A percentile compares a stretch with the other conserved stretches of the same genome.
These are phyloP conservation scores for Rhodotorula babjevae DNA, from an alignment of 768 basidiomycete genomes.

Conservation along the genomic window DNA sequence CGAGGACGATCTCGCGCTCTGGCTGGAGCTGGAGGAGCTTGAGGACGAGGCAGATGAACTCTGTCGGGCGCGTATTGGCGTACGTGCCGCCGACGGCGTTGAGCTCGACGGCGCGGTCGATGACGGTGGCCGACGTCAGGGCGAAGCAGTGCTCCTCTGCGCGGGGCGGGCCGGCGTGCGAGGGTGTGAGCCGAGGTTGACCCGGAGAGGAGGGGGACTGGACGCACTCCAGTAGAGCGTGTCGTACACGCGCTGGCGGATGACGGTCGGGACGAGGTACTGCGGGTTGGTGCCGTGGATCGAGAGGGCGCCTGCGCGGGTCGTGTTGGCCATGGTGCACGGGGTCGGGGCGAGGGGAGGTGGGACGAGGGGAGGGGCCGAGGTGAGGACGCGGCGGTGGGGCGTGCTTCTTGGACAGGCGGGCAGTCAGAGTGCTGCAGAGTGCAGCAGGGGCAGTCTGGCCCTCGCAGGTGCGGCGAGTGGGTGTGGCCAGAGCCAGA, in stretches of 20 bases:
- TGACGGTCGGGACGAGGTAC: constrained; percentile 84
- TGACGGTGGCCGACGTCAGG: constrained; percentile 85
- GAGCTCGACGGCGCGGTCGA: constrained; percentile 83
- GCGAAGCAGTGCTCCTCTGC: constrained; percentile 91
- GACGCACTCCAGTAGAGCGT: constrained; percentile 73
- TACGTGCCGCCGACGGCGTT: constrained; percentile 86
- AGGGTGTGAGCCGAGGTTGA: no score
- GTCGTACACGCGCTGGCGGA: constrained; percentile 93
- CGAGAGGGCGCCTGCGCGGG: constrained; percentile 76
- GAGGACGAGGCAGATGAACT: constrained; percentile 84
- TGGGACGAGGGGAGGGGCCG: background rate
- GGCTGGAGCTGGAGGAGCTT: constrained; percentile 96
- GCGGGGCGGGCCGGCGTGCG: background rate
- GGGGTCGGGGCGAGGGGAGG: background rate
- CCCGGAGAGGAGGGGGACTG: background rate
- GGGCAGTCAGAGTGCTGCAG: no score
- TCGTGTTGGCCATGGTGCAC: constrained; percentile 76
- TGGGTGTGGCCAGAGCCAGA: no score
- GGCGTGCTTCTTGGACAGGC: no score
- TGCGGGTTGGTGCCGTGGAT: constrained; percentile 94
- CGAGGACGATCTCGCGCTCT: constrained; percentile 91
- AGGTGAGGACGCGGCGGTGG: background rate
- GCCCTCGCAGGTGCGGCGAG: no score
- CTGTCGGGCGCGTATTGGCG: constrained; percentile 88
- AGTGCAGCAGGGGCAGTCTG: no score